Evolutionary conservation across 345 rosid species (phyloP), one percentile per base, ranked within the genome.

Genomic region (Eucalyptus polyanthemos): DNA sequence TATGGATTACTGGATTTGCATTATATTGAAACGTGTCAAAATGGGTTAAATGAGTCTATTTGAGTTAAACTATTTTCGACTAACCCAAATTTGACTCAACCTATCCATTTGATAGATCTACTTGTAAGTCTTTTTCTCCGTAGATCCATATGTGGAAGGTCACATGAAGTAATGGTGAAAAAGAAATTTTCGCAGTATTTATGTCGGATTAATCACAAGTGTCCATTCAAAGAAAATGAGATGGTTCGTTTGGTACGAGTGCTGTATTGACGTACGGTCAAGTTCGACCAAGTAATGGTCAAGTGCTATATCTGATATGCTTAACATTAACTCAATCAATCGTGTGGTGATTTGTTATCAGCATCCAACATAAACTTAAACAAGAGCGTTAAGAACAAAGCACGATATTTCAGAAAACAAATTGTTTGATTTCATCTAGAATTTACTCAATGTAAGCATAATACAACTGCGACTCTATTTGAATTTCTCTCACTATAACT

Each of bases 41-140:
- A 53, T 53, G 11, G 58, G 11, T 21, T 2, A 21, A 53, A 53
- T 21, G 25, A 21, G 58, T 53, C 11, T 53, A 53, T 53, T 53
- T 53, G 58, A 2, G 24, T 53, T 5, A 53, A 19, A 53, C 2
- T 0, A 21, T 53, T 53, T 53, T 53, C 2, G 0, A 21, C 1
- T 53, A 2, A 53, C 25, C 58, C 24, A 53, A 53, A 53, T 53
- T 53, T 53, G 58, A 53, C 25, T 19, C 58, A 53, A 21, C 5
- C 25, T 53, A 8, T 5, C 11, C 5, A 0, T 53, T 53, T 21
- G 58, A 53, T 53, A 1, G 11, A 21, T 37, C 44, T 72, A 24
- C 9, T 21, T 21, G 27, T 76, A 40, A 76, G 83, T 40, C 15
- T 76, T 76, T 25, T 37, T 76, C 42, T 76, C 29, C 47, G 4